Percentiles rank a stretch among this genome's conserved stretches.
Evolutionary conservation across 306 rosid genomes (phyloP).

Genomic region (Lupinus albus): DNA sequence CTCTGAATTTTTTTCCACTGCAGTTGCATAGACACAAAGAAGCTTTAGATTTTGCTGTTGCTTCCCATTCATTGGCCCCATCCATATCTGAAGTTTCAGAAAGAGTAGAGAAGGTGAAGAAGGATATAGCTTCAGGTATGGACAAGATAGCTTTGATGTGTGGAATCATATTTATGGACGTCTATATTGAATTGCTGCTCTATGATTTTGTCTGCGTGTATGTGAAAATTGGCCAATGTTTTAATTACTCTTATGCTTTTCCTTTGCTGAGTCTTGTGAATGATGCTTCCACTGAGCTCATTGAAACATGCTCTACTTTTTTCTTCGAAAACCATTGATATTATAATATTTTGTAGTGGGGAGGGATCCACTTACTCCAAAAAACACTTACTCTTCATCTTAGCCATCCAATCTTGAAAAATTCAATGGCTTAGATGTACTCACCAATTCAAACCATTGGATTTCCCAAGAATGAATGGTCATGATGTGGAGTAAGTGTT

Average conservation of each 20-base stretch:
- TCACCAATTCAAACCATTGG: no score
- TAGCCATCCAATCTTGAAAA: no score
- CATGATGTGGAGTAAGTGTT: no score
- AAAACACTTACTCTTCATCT: no score
- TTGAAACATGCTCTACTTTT: slow-evolving; percentile 24
- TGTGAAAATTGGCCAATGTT: slow-evolving; percentile 20
- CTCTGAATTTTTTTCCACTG: slow-evolving; percentile 43
- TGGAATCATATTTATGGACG: slow-evolving; percentile 16
- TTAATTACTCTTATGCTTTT: slow-evolving; percentile 12
- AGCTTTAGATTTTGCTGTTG: slow-evolving; percentile 79
- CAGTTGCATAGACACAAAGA: slow-evolving; percentile 87
- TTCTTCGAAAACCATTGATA: slow-evolving; percentile 10
- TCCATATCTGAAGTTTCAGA: slow-evolving; percentile 65
- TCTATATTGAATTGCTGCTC: neutral
- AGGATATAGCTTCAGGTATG: slow-evolving; percentile 83
- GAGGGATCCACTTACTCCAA: no score
- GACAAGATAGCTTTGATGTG: slow-evolving; percentile 25
- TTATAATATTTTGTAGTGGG: neutral
- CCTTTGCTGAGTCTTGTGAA: slow-evolving; percentile 23
- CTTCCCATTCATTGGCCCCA: slow-evolving; percentile 74
- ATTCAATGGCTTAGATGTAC: no score
- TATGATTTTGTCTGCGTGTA: neutral
- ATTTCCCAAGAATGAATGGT: no score
- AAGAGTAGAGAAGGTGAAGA: slow-evolving; percentile 68
- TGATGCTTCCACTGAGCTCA: slow-evolving; percentile 5